These are phyloP conservation scores for Stagonosporopsis rhizophila DNA, from an alignment of 2,329 filamentous ascomycete species.

Conservation along the genomic window DNA sequence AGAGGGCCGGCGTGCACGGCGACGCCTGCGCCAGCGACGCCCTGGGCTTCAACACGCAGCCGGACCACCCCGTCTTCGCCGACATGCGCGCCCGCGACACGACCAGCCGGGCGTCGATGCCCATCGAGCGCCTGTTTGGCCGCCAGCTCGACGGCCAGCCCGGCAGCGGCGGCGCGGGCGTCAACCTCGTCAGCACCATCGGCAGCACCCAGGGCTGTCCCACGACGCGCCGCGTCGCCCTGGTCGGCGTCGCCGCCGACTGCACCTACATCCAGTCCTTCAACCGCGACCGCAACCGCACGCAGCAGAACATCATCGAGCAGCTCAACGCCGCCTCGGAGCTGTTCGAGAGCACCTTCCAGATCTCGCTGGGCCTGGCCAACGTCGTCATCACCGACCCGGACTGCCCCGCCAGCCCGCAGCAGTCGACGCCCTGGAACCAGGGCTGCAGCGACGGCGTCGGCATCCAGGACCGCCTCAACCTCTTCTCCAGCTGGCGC, in stretches of 20 bases:
- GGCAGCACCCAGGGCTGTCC: conserved; percentile 87
- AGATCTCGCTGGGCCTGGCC: conserved; percentile 88
- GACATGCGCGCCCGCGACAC: conserved; percentile 60
- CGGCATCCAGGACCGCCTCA: conserved; percentile 79
- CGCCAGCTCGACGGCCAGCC: conserved; percentile 72
- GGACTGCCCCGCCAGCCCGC: conserved; percentile 74
- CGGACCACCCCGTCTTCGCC: conserved; percentile 71
- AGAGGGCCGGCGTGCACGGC: conserved; percentile 47
- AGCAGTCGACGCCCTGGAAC: conserved; percentile 81
- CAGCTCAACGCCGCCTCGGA: conserved; percentile 87
- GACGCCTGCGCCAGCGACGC: conserved; percentile 73
- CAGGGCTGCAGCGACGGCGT: conserved; percentile 68
- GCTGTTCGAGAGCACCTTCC: conserved; percentile 90
- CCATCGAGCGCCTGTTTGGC: conserved; percentile 72
- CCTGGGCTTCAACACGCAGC: conserved; percentile 79
- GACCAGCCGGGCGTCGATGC: conserved; percentile 63
- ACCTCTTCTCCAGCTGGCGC: conserved; percentile 88
- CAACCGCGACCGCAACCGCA: conserved; percentile 71
- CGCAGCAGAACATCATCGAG: conserved; percentile 77
- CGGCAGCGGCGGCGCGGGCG: conserved; percentile 76
- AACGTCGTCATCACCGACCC: conserved; percentile 81
- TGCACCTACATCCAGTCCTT: conserved; percentile 84
- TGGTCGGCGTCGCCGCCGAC: conserved; percentile 91
- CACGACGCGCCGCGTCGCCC: conserved; percentile 84
- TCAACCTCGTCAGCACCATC: conserved; percentile 80